phyloP scores from a whole-genome alignment of 129 eudicot genomes.

The Rutidosis leptorrhynchoides region DNA sequence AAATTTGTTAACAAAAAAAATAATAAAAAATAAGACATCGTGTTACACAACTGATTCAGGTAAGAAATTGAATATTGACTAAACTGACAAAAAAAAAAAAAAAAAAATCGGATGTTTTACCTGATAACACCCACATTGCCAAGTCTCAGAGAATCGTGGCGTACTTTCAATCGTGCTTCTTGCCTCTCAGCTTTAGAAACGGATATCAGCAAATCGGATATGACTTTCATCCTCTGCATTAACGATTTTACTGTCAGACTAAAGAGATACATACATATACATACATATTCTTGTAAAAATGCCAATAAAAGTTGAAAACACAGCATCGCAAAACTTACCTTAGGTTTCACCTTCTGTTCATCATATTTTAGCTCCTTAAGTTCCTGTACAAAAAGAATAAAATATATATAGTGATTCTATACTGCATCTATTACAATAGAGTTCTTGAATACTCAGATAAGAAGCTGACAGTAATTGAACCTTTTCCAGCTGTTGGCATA shows the following conservation, averaged over 20 bases:
- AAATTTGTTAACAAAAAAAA: background rate
- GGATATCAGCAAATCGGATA: conserved; percentile 87
- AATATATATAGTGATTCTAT: conserved; percentile 10
- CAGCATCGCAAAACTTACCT: conserved; percentile 42
- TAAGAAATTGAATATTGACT: background rate
- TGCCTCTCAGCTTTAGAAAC: conserved; percentile 99
- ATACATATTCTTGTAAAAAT: conserved; percentile 2
- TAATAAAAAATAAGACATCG: conserved; percentile 1
- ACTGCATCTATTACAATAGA: conserved; percentile 11
- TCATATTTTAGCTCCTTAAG: conserved; percentile 75
- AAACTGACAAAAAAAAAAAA: conserved; percentile 11
- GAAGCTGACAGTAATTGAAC: conserved; percentile 33
- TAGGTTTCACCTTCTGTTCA: conserved; percentile 83
- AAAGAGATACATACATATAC: background rate
- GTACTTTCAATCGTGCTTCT: conserved; percentile 93
- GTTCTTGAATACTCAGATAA: conserved; percentile 22
- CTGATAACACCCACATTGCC: conserved; percentile 95
- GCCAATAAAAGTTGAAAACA: conserved; percentile 12
- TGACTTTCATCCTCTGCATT: conserved; percentile 81
- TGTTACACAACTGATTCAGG: background rate
- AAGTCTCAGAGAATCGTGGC: conserved; percentile 90
- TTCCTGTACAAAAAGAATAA: conserved; percentile 52
- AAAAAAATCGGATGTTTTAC: conserved; percentile 34
- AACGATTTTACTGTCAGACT: conserved; percentile 1
- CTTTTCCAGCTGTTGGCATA: conserved; percentile 61